phyloP scores from a whole-genome alignment of 2,329 filamentous ascomycete genomes.

The Colletotrichum sp. region DNA sequence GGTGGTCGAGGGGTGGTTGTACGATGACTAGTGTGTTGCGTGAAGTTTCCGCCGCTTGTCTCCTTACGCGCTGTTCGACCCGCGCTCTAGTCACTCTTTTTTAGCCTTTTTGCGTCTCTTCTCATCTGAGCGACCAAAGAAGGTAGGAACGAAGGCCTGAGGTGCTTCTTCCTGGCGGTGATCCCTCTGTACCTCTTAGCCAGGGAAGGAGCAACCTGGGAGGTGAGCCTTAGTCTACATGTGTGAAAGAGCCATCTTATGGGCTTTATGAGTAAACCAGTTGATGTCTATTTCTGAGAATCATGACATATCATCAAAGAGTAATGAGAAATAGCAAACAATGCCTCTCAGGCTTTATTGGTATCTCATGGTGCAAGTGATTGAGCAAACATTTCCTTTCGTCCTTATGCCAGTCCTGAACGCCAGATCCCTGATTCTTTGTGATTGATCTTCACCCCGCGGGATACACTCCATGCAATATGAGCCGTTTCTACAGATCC shows the following conservation, averaged over 20 bases:
- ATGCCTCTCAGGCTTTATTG: not conserved
- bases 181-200: fast-evolving
- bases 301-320: not conserved
- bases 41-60: not conserved
- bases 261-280: not conserved
- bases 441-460: not conserved
- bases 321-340: not conserved
- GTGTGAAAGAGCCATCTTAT: not conserved
- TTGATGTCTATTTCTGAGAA: not conserved
- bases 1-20: not conserved
- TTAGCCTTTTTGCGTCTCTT: not conserved
- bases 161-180: not conserved
- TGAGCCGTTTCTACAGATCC: not conserved
- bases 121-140: not conserved
- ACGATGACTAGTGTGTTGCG: not conserved
- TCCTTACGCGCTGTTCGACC: fast-evolving
- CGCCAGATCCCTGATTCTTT: not conserved
- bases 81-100: not conserved
- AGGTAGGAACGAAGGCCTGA: fast-evolving
- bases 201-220: not conserved
- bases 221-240: not conserved
- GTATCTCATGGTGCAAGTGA: not conserved
- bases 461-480: fast-evolving
- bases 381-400: not conserved
- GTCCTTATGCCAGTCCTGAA: not conserved